These are phyloP conservation scores for Eutypella sp. DNA, from an alignment of 2,329 filamentous ascomycete species.

Conservation along the genomic window DNA sequence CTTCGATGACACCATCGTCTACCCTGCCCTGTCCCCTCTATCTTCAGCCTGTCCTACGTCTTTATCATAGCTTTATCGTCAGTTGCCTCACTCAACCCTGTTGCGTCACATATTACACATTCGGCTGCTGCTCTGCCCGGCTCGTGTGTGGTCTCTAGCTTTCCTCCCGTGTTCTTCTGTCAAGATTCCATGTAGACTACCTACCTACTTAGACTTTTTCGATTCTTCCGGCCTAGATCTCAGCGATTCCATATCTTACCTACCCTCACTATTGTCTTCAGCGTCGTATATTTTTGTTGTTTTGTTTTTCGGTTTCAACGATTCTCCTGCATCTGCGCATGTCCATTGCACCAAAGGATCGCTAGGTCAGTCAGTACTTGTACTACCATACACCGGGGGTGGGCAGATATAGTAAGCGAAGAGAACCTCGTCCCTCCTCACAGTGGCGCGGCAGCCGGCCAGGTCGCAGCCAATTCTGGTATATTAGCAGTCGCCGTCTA, in stretches of 20 bases:
- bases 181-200: neutral
- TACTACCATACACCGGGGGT: slow-evolving; percentile 3
- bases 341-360: slow-evolving; percentile 20
- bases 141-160: neutral
- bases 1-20: no score
- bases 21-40: neutral
- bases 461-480: neutral
- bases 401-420: slow-evolving; percentile 2
- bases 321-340: slow-evolving; percentile 11
- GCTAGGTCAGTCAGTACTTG: slow-evolving; percentile 15
- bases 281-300: slow-evolving; percentile 8
- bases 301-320: slow-evolving; percentile 10
- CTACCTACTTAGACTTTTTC: neutral
- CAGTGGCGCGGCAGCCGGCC: neutral
- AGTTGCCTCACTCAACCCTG: neutral
- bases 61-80: neutral
- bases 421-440: neutral
- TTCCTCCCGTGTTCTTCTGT: neutral
- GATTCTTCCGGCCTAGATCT: neutral
- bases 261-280: slow-evolving; percentile 9
- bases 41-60: neutral
- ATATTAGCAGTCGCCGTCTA: neutral
- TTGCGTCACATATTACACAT: neutral
- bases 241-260: neutral
- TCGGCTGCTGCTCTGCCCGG: neutral